A percentile compares a stretch with the other conserved stretches of the same genome.
Conservation (phyloP, 106 monocot genomes). For the Allium sativum region DNA sequence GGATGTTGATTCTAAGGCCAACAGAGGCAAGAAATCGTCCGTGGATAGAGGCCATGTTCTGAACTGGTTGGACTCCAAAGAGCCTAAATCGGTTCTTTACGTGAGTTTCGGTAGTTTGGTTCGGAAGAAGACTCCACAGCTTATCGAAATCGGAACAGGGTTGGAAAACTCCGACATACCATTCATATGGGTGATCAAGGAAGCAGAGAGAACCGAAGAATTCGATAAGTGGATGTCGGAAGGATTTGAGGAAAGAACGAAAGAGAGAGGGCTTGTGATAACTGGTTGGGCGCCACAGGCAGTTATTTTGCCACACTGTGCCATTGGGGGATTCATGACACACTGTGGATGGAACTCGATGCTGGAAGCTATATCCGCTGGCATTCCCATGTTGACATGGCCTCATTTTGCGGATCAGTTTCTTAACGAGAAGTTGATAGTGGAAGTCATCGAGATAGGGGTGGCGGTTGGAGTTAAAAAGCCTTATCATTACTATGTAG, state of each 20-base stretch:
- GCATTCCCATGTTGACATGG: conserved; percentile 9
- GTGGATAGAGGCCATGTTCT: background rate
- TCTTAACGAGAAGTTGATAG: conserved; percentile 17
- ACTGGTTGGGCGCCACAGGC: conserved; percentile 38
- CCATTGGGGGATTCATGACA: conserved; percentile 10
- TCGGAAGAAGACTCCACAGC: background rate
- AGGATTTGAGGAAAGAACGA: conserved; percentile 8
- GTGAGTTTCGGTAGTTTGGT: conserved; percentile 14
- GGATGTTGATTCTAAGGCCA: background rate
- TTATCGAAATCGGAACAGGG: conserved; percentile 2
- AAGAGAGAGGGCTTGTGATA: conserved; percentile 3
- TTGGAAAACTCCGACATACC: background rate
- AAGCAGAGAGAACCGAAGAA: background rate
- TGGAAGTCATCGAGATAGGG: conserved; percentile 10
- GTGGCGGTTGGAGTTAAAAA: conserved; percentile 5
- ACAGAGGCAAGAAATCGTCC: background rate
- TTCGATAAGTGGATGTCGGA: conserved; percentile 5
- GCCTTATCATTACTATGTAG: background rate
- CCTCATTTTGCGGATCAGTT: conserved; percentile 19
- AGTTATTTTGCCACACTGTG: conserved; percentile 21
- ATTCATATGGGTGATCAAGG: conserved; percentile 17
- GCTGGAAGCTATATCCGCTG: conserved; percentile 7
- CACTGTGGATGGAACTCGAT: conserved; percentile 22
- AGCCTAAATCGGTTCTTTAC: conserved; percentile 2
- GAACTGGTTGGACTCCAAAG: conserved; percentile 10